Evolutionary conservation across 768 basidiomycete species (phyloP).

Genomic region (Mycena maculata): DNA sequence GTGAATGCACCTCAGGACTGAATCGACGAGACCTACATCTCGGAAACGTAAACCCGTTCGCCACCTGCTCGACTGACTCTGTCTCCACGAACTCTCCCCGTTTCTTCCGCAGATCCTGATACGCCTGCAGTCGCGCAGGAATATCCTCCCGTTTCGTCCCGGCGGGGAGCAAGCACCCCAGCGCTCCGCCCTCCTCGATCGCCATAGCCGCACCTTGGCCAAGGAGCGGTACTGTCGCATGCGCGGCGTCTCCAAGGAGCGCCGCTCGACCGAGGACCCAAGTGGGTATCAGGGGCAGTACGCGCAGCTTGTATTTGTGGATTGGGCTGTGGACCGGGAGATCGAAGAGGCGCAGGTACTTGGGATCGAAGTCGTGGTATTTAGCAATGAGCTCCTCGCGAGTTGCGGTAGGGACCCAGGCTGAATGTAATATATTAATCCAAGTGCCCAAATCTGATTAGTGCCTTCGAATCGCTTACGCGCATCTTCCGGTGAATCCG

Average conservation of each 20-base stretch:
- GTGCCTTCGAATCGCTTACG: constrained; percentile 10
- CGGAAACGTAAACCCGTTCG: neutral
- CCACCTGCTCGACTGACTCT: neutral
- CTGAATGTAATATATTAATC: no score
- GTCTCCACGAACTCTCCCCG: constrained; percentile 5
- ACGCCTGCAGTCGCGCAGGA: constrained; percentile 10
- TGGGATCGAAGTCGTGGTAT: constrained; percentile 5
- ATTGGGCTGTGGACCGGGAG: neutral
- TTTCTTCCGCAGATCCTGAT: constrained; percentile 11
- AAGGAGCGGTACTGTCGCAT: constrained; percentile 8
- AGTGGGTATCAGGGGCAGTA: constrained; percentile 5
- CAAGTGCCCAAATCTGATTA: neutral
- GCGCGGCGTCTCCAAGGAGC: constrained; percentile 24
- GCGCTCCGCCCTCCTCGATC: constrained; percentile 20
- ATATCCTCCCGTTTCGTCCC: constrained; percentile 13
- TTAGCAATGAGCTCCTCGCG: neutral
- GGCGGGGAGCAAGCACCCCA: constrained; percentile 13
- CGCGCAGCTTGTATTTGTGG: constrained; percentile 6
- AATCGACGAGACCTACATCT: neutral
- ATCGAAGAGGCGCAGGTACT: constrained; percentile 19
- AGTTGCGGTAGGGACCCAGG: neutral
- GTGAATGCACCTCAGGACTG: neutral
- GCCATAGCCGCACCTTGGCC: constrained; percentile 21
- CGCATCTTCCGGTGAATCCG: constrained; percentile 22
- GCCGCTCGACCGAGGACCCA: constrained; percentile 17